phyloP scores from a whole-genome alignment of 768 basidiomycete genomes.

The Suillus plorans region DNA sequence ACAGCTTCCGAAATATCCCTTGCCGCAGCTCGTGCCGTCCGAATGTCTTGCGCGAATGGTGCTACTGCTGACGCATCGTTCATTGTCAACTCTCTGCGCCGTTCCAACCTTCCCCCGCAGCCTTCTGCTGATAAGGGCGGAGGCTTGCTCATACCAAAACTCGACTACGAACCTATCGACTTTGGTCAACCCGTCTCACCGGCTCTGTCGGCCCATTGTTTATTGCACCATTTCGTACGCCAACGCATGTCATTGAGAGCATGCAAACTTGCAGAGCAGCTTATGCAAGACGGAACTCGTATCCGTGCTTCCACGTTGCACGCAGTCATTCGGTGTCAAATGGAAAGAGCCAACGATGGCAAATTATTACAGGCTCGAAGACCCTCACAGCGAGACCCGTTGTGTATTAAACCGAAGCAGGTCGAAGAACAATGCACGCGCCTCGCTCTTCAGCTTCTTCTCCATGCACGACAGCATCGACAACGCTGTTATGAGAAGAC shows the following conservation, averaged over 20 bases:
- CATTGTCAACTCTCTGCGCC: constrained; percentile 57
- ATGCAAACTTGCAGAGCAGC: constrained; percentile 42
- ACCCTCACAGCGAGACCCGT: constrained; percentile 9
- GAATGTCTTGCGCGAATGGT: constrained; percentile 40
- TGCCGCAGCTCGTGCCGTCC: constrained; percentile 53
- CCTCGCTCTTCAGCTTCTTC: constrained; percentile 53
- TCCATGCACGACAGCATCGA: constrained; percentile 51
- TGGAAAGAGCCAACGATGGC: constrained; percentile 16
- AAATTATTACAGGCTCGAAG: constrained; percentile 16
- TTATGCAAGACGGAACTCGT: constrained; percentile 55
- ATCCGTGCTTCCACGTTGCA: constrained; percentile 53
- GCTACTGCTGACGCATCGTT: constrained; percentile 51
- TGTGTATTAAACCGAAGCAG: constrained; percentile 34
- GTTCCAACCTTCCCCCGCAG: constrained; percentile 29
- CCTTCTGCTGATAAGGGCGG: constrained; percentile 12
- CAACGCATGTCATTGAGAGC: constrained; percentile 48
- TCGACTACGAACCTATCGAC: constrained; percentile 41
- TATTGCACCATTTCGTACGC: constrained; percentile 66
- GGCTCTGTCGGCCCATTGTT: constrained; percentile 58
- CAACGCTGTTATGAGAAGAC: constrained; percentile 58
- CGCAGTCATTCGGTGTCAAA: constrained; percentile 33
- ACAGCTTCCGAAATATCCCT: constrained; percentile 13
- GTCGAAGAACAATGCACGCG: constrained; percentile 42
- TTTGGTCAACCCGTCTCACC: constrained; percentile 55
- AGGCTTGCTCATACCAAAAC: constrained; percentile 24